phyloP scores from a whole-genome alignment of 352 stramenopile genomes.

The Globisporangium echinulatum region DNA sequence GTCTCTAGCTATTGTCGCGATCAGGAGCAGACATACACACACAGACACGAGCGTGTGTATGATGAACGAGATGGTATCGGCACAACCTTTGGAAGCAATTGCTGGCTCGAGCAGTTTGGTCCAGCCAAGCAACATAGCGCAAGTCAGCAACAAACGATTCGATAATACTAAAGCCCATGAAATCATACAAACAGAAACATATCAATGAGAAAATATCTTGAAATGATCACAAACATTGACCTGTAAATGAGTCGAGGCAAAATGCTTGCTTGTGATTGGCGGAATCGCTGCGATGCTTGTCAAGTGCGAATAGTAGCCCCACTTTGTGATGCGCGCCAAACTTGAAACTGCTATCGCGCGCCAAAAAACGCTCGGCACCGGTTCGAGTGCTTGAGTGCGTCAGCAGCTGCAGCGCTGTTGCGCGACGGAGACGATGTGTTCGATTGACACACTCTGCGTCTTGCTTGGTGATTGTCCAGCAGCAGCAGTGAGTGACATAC shows the following conservation, averaged over 20 bases:
- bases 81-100: not conserved
- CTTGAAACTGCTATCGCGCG: not conserved
- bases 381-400: not conserved
- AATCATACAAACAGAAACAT: not conserved
- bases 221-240: too few species aligned
- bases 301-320: constrained; percentile 6
- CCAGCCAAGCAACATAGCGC: constrained; percentile 4
- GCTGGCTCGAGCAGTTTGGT: constrained; percentile 1
- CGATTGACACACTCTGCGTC: not conserved
- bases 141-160: not conserved
- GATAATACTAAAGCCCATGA: not conserved
- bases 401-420: not conserved
- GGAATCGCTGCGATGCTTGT: constrained; percentile 10
- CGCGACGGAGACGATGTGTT: not conserved
- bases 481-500: not conserved
- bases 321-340: not conserved
- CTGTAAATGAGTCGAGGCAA: too few species aligned
- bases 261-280: constrained; percentile 24
- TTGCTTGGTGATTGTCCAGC: not conserved
- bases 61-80: not conserved
- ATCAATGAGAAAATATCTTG: not conserved
- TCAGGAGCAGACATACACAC: not conserved
- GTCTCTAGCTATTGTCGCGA: not conserved
- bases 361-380: not conserved
- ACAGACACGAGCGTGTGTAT: not conserved